Percentiles rank a stretch among this genome's conserved stretches.
Conservation (phyloP, 2,329 filamentous ascomycete species). For the Talaromyces marneffei region DNA sequence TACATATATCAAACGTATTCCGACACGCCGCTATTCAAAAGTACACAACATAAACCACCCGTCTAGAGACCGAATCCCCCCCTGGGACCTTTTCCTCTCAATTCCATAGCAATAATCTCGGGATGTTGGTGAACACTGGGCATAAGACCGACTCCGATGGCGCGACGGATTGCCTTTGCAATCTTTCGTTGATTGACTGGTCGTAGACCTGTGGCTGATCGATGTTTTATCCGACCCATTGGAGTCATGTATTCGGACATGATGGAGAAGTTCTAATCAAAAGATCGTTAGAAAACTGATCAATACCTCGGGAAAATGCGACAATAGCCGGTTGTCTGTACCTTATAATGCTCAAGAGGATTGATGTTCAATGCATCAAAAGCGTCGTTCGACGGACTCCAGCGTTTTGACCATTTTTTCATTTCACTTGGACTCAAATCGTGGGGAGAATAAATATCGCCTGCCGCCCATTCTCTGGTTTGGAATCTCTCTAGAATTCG, state of each 20-base stretch:
- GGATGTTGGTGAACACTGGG: constrained; percentile 88
- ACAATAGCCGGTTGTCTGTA: constrained; percentile 38
- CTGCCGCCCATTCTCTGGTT: constrained; percentile 64
- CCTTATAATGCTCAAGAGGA: constrained; percentile 81
- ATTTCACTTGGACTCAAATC: constrained; percentile 75
- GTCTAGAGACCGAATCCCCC: constrained; percentile 18
- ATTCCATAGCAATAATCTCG: constrained; percentile 57
- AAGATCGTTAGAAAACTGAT: neutral
- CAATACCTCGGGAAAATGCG: neutral
- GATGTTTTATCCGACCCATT: constrained; percentile 77
- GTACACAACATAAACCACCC: neutral
- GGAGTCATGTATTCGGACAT: constrained; percentile 82
- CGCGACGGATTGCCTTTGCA: constrained; percentile 83
- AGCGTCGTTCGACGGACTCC: constrained; percentile 58
- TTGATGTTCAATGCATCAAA: constrained; percentile 75
- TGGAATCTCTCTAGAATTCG: constrained; percentile 35
- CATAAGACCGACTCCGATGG: constrained; percentile 84
- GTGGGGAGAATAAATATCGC: constrained; percentile 86
- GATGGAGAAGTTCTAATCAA: constrained; percentile 75
- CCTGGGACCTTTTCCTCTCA: constrained; percentile 20
- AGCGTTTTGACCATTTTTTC: constrained; percentile 66
- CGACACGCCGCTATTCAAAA: neutral
- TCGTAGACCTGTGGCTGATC: constrained; percentile 69
- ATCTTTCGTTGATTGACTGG: constrained; percentile 89
- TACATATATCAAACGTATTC: neutral